phyloP scores from a whole-genome alignment of 768 basidiomycete genomes.

The Tephrocybe sp. region DNA sequence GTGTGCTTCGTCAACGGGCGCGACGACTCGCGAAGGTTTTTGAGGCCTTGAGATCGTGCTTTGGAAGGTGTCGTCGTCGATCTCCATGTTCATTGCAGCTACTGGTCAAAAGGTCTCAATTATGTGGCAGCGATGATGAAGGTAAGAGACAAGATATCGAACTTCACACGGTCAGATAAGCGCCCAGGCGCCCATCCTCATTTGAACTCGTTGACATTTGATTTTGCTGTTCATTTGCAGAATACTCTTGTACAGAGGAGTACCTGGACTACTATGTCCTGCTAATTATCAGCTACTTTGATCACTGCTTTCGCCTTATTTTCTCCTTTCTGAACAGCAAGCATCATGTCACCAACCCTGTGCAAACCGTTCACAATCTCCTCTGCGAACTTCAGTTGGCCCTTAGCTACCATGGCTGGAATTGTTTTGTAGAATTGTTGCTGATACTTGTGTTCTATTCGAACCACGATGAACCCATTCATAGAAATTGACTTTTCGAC shows the following conservation, averaged over 20 bases:
- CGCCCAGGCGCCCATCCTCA: neutral
- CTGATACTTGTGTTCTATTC: slow-evolving; percentile 31
- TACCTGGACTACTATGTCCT: too few species aligned
- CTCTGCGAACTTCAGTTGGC: slow-evolving; percentile 47
- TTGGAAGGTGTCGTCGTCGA: slow-evolving; percentile 36
- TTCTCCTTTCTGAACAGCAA: slow-evolving; percentile 28
- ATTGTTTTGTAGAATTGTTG: slow-evolving; percentile 41
- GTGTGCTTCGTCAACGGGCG: slow-evolving; percentile 71
- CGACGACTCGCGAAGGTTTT: slow-evolving; percentile 28
- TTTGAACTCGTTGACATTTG: too few species aligned
- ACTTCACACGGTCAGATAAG: neutral
- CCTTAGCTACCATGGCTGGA: slow-evolving; percentile 38
- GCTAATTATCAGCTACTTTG: slow-evolving; percentile 23
- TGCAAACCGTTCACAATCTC: slow-evolving; percentile 45
- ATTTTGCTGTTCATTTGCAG: too few species aligned
- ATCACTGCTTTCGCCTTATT: too few species aligned
- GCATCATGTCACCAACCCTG: slow-evolving; percentile 34
- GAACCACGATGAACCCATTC: slow-evolving; percentile 36
- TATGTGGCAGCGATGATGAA: slow-evolving; percentile 1
- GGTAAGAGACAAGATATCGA: neutral
- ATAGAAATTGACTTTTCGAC: slow-evolving; percentile 40
- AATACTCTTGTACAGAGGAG: too few species aligned
- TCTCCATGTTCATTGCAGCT: slow-evolving; percentile 33
- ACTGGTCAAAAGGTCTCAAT: neutral
- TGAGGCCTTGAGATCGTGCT: slow-evolving; percentile 22